A percentile compares a stretch with the other conserved stretches of the same genome.
Conservation (phyloP, 352 stramenopile genomes). For the Phytophthora colocasiae region DNA sequence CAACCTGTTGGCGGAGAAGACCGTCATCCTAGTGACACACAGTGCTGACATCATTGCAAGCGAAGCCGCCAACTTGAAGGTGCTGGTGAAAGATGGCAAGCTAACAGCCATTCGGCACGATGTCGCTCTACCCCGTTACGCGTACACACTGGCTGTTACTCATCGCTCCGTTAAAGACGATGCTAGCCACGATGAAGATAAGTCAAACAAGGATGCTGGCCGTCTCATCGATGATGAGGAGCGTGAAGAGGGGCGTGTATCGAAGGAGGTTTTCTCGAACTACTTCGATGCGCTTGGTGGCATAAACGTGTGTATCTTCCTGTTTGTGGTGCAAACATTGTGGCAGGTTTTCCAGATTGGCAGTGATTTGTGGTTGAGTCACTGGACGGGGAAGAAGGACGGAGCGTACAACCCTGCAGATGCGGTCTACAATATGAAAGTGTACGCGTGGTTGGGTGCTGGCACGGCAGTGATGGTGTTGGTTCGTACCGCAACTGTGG, state of each 20-base stretch:
- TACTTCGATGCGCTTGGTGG: constrained; percentile 58
- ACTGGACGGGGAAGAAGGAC: constrained; percentile 41
- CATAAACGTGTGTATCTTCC: constrained; percentile 20
- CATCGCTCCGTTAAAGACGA: not conserved
- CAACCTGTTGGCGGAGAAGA: constrained; percentile 49
- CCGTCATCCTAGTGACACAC: constrained; percentile 93
- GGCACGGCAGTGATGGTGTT: constrained; percentile 39
- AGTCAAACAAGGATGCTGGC: constrained; percentile 14
- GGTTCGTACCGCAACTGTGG: constrained; percentile 31
- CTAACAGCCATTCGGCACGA: constrained; percentile 19
- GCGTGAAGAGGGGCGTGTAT: constrained; percentile 49
- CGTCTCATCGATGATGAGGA: constrained; percentile 50
- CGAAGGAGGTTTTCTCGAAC: constrained; percentile 37
- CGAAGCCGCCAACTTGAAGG: constrained; percentile 32
- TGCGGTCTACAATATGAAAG: constrained; percentile 28
- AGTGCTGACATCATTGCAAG: constrained; percentile 69
- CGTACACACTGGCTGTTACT: constrained; percentile 18
- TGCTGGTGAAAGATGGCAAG: constrained; percentile 37
- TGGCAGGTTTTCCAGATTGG: constrained; percentile 44
- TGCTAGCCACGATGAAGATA: not conserved
- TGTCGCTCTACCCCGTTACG: constrained; percentile 8
- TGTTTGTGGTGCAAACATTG: constrained; percentile 23
- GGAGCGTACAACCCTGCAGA: constrained; percentile 20
- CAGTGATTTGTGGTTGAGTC: constrained; percentile 36
- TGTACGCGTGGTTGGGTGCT: constrained; percentile 38